These are phyloP conservation scores for Tilletiopsis washingtonensis DNA, from an alignment of 1,284 basidiomycete species.

Conservation along the genomic window DNA sequence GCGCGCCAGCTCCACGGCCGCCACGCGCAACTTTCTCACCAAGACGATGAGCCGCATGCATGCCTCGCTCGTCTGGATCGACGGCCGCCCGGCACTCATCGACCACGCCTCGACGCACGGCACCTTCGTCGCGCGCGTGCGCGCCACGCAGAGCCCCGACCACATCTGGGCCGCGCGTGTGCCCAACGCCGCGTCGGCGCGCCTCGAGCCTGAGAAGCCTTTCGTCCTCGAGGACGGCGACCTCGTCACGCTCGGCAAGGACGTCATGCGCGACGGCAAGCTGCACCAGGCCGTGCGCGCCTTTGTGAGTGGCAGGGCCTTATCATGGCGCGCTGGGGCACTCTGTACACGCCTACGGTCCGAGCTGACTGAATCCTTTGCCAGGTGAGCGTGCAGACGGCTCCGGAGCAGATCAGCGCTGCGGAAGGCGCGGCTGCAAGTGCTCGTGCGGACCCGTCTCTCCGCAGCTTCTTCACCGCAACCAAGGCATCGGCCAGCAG, in stretches of 20 bases:
- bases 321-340: too few species aligned
- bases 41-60: background rate
- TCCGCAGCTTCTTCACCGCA: too few species aligned
- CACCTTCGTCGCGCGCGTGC: background rate
- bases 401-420: too few species aligned
- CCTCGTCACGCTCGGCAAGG: background rate
- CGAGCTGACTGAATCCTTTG: too few species aligned
- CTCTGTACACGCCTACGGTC: too few species aligned
- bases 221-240: background rate
- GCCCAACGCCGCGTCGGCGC: background rate
- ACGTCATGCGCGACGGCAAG: background rate
- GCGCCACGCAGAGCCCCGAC: background rate
- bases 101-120: background rate
- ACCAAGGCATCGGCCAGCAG: too few species aligned
- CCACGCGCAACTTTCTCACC: background rate
- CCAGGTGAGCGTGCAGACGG: too few species aligned
- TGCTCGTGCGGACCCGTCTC: too few species aligned
- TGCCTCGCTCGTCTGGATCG: background rate
- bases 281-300: background rate
- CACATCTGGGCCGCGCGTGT: background rate
- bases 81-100: background rate
- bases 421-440: too few species aligned
- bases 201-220: too few species aligned
- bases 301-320: background rate
- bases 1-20: too few species aligned